These are phyloP conservation scores for Colletotrichum nymphaeae DNA, from an alignment of 2,329 filamentous ascomycete species.

Conservation along the genomic window DNA sequence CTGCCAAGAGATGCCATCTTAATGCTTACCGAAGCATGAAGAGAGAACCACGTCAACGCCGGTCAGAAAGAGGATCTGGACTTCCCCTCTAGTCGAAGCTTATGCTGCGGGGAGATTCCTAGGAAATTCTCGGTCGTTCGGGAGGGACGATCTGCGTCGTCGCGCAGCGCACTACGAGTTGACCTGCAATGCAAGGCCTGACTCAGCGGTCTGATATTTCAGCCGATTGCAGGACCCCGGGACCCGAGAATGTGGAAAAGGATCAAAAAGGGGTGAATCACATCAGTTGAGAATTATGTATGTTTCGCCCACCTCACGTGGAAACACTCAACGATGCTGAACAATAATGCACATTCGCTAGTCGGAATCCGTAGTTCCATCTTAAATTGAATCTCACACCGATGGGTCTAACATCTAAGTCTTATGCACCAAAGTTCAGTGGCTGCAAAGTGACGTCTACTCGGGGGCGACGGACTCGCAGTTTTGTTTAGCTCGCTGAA, in stretches of 20 bases:
- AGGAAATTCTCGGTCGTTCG: constrained; percentile 9
- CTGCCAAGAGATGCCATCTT: constrained; percentile 7
- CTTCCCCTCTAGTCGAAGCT: constrained; percentile 3
- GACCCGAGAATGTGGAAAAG: background rate
- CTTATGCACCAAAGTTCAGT: background rate
- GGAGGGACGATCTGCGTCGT: background rate
- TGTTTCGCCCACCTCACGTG: background rate
- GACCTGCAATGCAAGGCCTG: background rate
- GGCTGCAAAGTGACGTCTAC: background rate
- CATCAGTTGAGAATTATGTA: background rate
- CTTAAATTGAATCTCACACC: background rate
- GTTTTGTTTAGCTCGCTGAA: background rate
- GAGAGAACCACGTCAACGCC: background rate
- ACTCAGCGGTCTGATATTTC: constrained; percentile 16
- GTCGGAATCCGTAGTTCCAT: background rate
- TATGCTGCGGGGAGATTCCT: background rate
- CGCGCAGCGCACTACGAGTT: background rate
- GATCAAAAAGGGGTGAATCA: background rate
- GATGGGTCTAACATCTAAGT: background rate
- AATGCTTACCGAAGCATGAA: background rate
- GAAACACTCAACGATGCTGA: constrained; percentile 12
- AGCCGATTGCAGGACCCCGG: constrained; percentile 7
- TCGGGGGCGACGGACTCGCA: background rate
- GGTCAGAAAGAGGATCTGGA: background rate
- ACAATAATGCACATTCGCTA: constrained; percentile 1